phyloP scores from a whole-genome alignment of 768 basidiomycete genomes.

The Amanita inopinata region DNA sequence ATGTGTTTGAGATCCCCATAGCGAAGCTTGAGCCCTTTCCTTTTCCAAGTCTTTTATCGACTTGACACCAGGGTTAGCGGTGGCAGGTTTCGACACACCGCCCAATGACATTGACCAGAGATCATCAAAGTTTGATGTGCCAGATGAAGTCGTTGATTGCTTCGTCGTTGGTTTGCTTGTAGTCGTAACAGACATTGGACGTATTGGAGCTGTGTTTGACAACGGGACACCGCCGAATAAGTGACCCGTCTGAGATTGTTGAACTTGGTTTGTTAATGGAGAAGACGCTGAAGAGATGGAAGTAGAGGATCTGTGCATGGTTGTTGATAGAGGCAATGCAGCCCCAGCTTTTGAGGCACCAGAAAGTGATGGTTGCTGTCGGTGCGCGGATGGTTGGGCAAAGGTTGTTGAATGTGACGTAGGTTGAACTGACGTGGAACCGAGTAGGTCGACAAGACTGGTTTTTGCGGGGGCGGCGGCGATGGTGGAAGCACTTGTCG shows the following conservation, averaged over 20 bases:
- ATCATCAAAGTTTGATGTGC: conserved; percentile 68
- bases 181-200: conserved; percentile 1
- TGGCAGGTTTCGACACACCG: conserved; percentile 27
- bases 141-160: conserved; percentile 22
- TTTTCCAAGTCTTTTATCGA: conserved; percentile 84
- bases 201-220: not conserved
- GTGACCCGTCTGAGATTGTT: conserved; percentile 18
- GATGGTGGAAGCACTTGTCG: conserved; percentile 30
- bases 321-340: conserved; percentile 10
- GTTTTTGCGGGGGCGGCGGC: conserved; percentile 24
- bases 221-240: conserved; percentile 22
- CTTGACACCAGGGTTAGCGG: conserved; percentile 35
- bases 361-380: conserved; percentile 16
- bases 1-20: conserved; percentile 52
- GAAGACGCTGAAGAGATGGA: conserved; percentile 28
- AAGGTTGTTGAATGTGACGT: conserved; percentile 20
- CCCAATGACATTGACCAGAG: conserved; percentile 81
- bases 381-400: conserved; percentile 21
- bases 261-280: conserved; percentile 15
- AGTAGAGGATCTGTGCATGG: conserved; percentile 26
- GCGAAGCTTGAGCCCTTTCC: conserved; percentile 72
- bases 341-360: conserved; percentile 8
- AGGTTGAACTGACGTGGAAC: conserved; percentile 21
- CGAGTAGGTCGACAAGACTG: conserved; percentile 43
- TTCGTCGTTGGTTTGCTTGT: conserved; percentile 14